phyloP scores from a whole-genome alignment of 2,329 filamentous ascomycete genomes.

The Colletotrichum siamense region DNA sequence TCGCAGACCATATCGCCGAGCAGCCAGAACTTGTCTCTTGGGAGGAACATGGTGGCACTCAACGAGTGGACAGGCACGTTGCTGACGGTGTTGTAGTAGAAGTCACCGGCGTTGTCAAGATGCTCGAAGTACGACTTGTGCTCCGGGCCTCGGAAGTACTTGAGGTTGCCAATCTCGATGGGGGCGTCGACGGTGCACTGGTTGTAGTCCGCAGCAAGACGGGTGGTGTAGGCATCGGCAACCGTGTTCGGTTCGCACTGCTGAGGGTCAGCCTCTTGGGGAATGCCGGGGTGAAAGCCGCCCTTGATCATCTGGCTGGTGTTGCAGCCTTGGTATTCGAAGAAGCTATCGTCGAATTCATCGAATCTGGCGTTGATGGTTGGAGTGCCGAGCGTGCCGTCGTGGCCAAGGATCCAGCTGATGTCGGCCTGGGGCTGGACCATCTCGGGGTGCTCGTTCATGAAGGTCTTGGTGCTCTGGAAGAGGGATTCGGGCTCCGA shows the following conservation, averaged over 20 bases:
- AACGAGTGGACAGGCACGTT: slow-evolving; percentile 60
- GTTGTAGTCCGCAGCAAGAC: slow-evolving; percentile 48
- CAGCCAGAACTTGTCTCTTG: slow-evolving; percentile 51
- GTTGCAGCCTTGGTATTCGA: neutral
- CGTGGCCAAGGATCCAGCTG: slow-evolving; percentile 49
- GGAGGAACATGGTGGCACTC: slow-evolving; percentile 58
- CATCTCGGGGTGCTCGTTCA: slow-evolving; percentile 47
- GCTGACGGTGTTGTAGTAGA: slow-evolving; percentile 51
- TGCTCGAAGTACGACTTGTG: slow-evolving; percentile 55
- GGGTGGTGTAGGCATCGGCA: slow-evolving; percentile 34
- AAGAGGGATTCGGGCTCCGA: slow-evolving; percentile 50
- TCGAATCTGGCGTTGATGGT: neutral
- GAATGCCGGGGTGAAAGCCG: slow-evolving; percentile 24
- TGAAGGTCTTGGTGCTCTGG: slow-evolving; percentile 50
- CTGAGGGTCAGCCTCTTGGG: neutral
- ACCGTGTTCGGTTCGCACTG: slow-evolving; percentile 6
- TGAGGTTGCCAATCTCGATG: slow-evolving; percentile 58
- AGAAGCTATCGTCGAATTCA: neutral
- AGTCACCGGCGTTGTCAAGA: slow-evolving; percentile 53
- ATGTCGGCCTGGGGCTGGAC: slow-evolving; percentile 54
- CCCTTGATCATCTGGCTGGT: slow-evolving; percentile 5
- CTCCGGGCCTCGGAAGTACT: slow-evolving; percentile 54
- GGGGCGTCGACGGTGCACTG: slow-evolving; percentile 57
- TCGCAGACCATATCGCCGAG: slow-evolving; percentile 25
- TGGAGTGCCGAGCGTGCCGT: neutral